Base-by-base conservation (phyloP, 176 grass and related monocot species). In the Coix lacrymajobi region DNA sequence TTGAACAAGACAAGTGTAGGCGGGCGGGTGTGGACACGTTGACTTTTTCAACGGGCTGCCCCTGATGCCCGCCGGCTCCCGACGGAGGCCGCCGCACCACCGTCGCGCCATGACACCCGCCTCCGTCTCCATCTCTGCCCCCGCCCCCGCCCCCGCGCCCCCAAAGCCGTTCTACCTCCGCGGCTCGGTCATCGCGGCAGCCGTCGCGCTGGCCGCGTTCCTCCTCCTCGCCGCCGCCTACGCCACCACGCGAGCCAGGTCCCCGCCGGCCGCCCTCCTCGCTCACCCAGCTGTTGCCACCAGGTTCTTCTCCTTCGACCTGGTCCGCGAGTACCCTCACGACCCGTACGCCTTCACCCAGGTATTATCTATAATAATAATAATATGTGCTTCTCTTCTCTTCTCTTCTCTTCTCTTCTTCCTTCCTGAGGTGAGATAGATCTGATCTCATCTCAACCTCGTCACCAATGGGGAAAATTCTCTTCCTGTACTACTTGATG, bases 311-410 rank as follows among this genome's bases (percentile, higher is more conserved):
- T 85, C 92, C 43, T 94, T 95, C 76, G 92, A 95, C 32, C 75
- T 93, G 5, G 76, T 94, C 25, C 90, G 90, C 66, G 95, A 94
- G 78, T 98, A 92, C 68, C 90, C 90, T 14, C 95, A 98, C 49
- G 95, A 98, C 15, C 88, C 92, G 28, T 45, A 73, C 11, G 95
- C 95, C 69, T 94, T 95, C 84, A 98, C 95, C 64, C 92, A 98
- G 95, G 92, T 86, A 20, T 6, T 0, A 12, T 11, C 9, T 38
- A 5, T n/a, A n/a, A n/a, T n/a, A n/a, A n/a, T n/a, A n/a, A n/a
- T n/a, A n/a, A n/a, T n/a, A 39, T 11, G 1, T 31, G 5, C 15
- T 26, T 44, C 28, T 4, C 10, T 3, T 4, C 22, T 0, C 22
- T 17, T 2, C 12, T 11, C 8, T 7, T 30, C 56, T 22, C 11